Base-by-base conservation (phyloP, 2,329 filamentous ascomycete genomes). In the Alternaria burnsii region DNA sequence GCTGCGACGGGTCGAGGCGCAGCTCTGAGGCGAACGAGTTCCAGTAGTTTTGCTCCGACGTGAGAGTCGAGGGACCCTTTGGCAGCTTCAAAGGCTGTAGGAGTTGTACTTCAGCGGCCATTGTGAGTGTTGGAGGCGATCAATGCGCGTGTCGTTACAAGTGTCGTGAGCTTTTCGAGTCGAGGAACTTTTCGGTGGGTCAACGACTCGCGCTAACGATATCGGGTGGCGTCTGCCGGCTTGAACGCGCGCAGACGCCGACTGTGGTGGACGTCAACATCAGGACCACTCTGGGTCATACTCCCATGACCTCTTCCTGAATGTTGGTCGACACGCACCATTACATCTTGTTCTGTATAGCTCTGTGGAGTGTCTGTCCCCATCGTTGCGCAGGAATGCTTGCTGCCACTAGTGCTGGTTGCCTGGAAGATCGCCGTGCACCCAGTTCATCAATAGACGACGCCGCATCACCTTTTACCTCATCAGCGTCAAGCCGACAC, bases 31-130 rank as follows among this genome's bases (percentile, higher is more conserved):
- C 93, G 84, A 99, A 99, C 12, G 91, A 90, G 76, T 91, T 91
- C 96, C 96, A 99, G 85, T 98, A 98, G 68, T 90, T 87, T 82
- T 98, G 94, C 82, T 99, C 95, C 32, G 94, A 90, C 6, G 94
- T 97, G 48, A 94, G 82, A 55, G 92, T 90, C 41, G 91, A 89
- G 58, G 93, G 93, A 52, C 92, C 92, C 65, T 91, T 87, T 58
- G 94, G 89, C 75, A 96, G 87, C 85, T 93, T 96, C 75, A 96
- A 83, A 78, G 90, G 90, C 78, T 89, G 89, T 68, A 97, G 83
- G 62, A 91, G 91, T 79, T 88, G 87, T 73, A 97, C 91, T 82
- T 93, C 89, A 74, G 93, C 91, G 71, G 94, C 93, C 93, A 97
- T 97, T 63, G 71, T 72, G 68, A 28, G 18, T 50, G 59, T 52